phyloP scores from a whole-genome alignment of 208 protist genomes.

The Endotrypanum monterogeii region DNA sequence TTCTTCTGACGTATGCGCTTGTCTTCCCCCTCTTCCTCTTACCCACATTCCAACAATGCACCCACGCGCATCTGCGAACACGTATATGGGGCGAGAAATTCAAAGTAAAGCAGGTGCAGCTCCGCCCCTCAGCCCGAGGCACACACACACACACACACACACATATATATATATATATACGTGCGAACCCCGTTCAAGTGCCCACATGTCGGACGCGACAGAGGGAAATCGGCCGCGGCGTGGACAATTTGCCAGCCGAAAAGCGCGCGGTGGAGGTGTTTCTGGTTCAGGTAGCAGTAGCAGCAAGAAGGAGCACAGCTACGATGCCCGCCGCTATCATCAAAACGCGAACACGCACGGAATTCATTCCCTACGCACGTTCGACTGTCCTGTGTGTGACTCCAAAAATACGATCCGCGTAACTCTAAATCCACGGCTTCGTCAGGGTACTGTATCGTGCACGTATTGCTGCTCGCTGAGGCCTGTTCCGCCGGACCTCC shows the following conservation, averaged over 20 bases:
- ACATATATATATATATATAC: not conserved
- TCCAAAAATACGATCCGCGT: slow-evolving; percentile 71
- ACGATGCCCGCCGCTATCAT: slow-evolving; percentile 48
- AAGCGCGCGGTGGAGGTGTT: slow-evolving; percentile 11
- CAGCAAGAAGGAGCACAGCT: slow-evolving; percentile 34
- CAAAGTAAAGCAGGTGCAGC: not conserved
- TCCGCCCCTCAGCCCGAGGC: not conserved
- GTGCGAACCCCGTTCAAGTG: not conserved
- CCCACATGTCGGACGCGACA: slow-evolving; percentile 20
- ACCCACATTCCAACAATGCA: not conserved
- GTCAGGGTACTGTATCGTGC: slow-evolving; percentile 65
- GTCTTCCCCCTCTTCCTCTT: not conserved
- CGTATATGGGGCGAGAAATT: too few relatives aligned
- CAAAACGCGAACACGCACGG: slow-evolving; percentile 56
- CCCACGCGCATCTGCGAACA: too few relatives aligned
- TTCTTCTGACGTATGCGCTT: not conserved
- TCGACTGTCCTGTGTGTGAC: slow-evolving; percentile 84
- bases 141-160: not conserved
- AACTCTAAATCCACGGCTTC: slow-evolving; percentile 48
- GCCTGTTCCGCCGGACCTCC: slow-evolving; percentile 62
- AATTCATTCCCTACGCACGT: slow-evolving; percentile 66
- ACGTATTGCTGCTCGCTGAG: slow-evolving; percentile 63
- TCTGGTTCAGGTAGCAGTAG: not conserved
- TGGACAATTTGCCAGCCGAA: slow-evolving; percentile 23
- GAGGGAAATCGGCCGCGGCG: not conserved